Base-by-base conservation (phyloP, 768 basidiomycete species). In the Hortiboletus campestris region DNA sequence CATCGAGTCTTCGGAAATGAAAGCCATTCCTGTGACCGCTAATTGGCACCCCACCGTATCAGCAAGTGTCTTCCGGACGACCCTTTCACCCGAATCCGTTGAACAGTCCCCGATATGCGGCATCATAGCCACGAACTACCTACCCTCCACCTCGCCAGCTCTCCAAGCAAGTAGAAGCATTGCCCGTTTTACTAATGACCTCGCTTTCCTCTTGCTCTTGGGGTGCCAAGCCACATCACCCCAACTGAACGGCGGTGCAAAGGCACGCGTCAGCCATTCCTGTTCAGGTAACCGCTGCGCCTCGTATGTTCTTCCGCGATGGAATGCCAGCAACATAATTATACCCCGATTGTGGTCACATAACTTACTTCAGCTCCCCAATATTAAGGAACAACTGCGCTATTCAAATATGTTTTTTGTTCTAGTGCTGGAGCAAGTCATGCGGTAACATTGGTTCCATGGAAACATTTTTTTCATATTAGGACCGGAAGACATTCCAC, bases 61-160 rank as follows among this genome's bases (percentile, higher is more conserved):
- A 57, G 49, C 52, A 61, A 51, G 60, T 63, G 61, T 67, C 50
- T 58, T 62, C 62, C 66, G 70, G 67, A 62, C 54, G 46, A 67
- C 66, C 55, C 51, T 46, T 61, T 62, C 66, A 63, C 61, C 70
- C 72, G 70, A 72, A 47, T 61, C 72, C 70, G 70, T 70, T 51
- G 43, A 49, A 53, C 56, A 68, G 46, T 57, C 40, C 61, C 67
- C 65, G 63, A 55, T 57, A 52, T 49, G 61, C 52, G 55, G 50
- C 39, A 55, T 59, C 63, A 73, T 70, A 63, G 70, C 72, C 68
- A 58, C 62, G 12, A 41, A 51, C 50, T 46, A 16, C 50, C 46
- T 49, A 35, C 45, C 65, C 46, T 58, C 49, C 60, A 56, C 49
- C 46, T 61, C 60, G 41, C 63, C 51, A 62, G 38, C 47, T 42